phyloP scores from a whole-genome alignment of 768 basidiomycete genomes.

The Rhodotorula toruloides region DNA sequence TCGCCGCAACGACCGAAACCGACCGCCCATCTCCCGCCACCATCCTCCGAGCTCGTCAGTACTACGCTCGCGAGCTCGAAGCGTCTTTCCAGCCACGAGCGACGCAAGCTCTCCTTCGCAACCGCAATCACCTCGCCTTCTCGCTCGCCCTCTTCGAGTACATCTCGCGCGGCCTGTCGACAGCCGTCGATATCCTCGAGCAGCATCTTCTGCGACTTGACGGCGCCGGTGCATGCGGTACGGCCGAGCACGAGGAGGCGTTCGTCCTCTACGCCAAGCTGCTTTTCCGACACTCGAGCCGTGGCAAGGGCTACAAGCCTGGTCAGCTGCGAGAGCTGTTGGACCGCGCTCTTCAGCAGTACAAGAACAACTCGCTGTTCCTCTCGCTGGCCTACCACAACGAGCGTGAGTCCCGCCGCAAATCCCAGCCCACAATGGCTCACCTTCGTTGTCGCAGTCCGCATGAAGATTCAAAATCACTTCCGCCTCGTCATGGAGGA shows the following conservation, averaged over 20 bases:
- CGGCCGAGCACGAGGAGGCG: constrained; percentile 44
- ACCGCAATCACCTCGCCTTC: constrained; percentile 29
- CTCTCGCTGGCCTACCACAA: constrained; percentile 46
- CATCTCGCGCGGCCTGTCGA: constrained; percentile 38
- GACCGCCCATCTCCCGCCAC: constrained; percentile 7
- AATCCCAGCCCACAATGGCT: background rate
- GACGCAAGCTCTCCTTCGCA: constrained; percentile 20
- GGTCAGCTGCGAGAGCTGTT: constrained; percentile 43
- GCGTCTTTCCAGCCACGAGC: constrained; percentile 23
- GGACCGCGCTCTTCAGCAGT: constrained; percentile 45
- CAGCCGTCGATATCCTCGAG: constrained; percentile 38
- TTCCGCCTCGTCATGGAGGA: constrained; percentile 45
- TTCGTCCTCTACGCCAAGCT: constrained; percentile 45
- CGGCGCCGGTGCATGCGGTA: constrained; percentile 8
- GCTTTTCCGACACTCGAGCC: constrained; percentile 40
- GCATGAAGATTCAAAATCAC: constrained; percentile 46
- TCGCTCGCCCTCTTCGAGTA: constrained; percentile 43
- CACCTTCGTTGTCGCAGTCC: constrained; percentile 1
- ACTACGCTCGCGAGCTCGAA: constrained; percentile 20
- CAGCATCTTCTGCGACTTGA: constrained; percentile 37
- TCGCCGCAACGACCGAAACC: background rate
- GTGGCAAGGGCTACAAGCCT: constrained; percentile 41
- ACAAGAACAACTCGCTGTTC: constrained; percentile 49
- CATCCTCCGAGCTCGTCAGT: constrained; percentile 29
- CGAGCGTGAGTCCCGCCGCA: constrained; percentile 34